A percentile compares a stretch with the other conserved stretches of the same genome.
Evolutionary conservation across 768 basidiomycete species (phyloP).

Genomic region (Cystobasidium ongulense): DNA sequence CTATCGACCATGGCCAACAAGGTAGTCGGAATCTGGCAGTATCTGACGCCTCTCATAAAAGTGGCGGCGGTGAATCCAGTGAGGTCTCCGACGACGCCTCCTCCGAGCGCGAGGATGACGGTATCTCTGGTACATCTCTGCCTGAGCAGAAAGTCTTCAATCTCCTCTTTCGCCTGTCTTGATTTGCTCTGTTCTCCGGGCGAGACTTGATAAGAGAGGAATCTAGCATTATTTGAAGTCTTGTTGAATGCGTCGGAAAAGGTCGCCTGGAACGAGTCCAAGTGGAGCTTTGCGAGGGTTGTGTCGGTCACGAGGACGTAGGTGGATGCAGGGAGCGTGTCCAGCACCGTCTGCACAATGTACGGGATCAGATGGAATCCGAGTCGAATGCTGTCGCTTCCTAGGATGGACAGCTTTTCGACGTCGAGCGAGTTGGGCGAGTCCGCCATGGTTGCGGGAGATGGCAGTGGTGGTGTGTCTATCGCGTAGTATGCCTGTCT

Average conservation of each 20-base stretch:
- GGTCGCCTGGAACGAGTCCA: constrained; percentile 58
- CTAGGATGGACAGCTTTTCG: constrained; percentile 71
- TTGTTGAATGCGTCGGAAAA: constrained; percentile 51
- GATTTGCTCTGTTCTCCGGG: constrained; percentile 93
- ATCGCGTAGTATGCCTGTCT: too few species aligned
- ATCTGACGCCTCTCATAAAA: constrained; percentile 85
- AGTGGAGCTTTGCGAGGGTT: constrained; percentile 73
- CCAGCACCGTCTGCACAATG: constrained; percentile 52
- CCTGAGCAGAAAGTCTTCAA: constrained; percentile 84
- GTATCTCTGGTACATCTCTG: constrained; percentile 87
- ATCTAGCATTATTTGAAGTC: constrained; percentile 50
- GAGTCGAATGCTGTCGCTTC: constrained; percentile 78
- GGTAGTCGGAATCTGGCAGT: constrained; percentile 93
- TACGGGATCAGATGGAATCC: constrained; percentile 87
- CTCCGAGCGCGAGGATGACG: constrained; percentile 84
- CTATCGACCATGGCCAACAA: constrained; percentile 98
- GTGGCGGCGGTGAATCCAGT: constrained; percentile 95
- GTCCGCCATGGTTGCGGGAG: not conserved
- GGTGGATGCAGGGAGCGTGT: constrained; percentile 36
- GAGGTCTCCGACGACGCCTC: constrained; percentile 93
- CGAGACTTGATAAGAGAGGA: constrained; percentile 67
- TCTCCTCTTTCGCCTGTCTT: constrained; percentile 77
- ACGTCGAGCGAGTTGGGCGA: constrained; percentile 49
- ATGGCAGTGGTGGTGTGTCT: not conserved
- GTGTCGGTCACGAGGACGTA: constrained; percentile 92